These are phyloP conservation scores for Atalantia buxifolia DNA, from an alignment of 345 rosid genomes.

Conservation along the genomic window DNA sequence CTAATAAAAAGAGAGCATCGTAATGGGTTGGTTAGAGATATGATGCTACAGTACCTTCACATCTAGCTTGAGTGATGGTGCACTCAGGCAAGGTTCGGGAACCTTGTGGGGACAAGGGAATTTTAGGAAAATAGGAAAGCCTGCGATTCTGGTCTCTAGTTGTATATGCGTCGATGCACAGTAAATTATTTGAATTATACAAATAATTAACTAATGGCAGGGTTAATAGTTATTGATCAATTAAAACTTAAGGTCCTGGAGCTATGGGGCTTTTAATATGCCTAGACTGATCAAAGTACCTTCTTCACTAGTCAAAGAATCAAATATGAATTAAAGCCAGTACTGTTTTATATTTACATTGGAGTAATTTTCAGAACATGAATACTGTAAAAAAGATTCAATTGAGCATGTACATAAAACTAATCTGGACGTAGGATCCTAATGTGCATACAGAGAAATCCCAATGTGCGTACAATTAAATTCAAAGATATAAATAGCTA, in stretches of 20 bases:
- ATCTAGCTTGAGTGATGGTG: background rate
- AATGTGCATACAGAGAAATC: background rate
- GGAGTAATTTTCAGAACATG: background rate
- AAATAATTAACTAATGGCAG: background rate
- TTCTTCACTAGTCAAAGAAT: background rate
- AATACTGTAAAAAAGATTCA: background rate
- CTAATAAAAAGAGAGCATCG: background rate
- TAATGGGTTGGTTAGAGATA: background rate
- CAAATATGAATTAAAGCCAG: background rate
- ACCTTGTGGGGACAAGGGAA: background rate
- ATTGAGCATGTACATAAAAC: background rate
- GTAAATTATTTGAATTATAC: background rate
- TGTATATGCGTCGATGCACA: background rate
- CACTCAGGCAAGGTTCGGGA: background rate
- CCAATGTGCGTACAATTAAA: background rate
- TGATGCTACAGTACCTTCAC: background rate
- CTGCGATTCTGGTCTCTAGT: no score
- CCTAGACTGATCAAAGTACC: background rate
- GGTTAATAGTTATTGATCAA: background rate
- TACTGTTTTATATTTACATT: background rate
- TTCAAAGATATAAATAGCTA: background rate
- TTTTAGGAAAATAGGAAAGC: background rate
- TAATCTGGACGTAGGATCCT: background rate
- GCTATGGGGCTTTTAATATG: background rate
- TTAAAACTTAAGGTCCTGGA: background rate